Base-by-base conservation (phyloP, 257 asterid species). In the Anisodus acutangulus region DNA sequence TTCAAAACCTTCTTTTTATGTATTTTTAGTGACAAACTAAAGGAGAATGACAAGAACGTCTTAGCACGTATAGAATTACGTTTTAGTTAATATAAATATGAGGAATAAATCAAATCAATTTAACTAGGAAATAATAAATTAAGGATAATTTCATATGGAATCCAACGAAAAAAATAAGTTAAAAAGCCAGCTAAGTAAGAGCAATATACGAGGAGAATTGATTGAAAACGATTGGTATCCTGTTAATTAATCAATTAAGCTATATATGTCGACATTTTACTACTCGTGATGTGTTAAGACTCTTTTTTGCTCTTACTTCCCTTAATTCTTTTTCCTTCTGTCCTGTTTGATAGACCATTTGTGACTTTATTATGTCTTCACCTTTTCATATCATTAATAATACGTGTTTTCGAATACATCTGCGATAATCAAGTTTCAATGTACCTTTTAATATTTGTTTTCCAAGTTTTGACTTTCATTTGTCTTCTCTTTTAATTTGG, bases 341-440 rank as follows among this genome's bases (percentile, higher is more conserved):
- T 45, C 35, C 35, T 9, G 15, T 45, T 71, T n/a, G 19, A 62
- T 19, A 16, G 11, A 19, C 2, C 37, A 37, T 4, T 22, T n/a
- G 15, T 71, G 79, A 45, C 79, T 71, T 43, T 43, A 71, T 45
- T 45, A 71, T 71, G 79, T 71, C 79, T 71, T 17, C 79, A 71
- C 51, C 9, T 45, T 71, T 45, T 71, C 39, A 9, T 45, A 71
- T 45, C 79, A 45, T 45, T 71, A 71, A 45, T 41, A 41, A 41
- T 71, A 45, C 58, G 58, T 45, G 79, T 45, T 45, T 8, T 6
- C 58, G 35, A 43, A 71, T 71, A 71, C 12, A 45, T 71, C 22
- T 71, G 17, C 58, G 3, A n/a, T 45, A 71, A n/a, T 11, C 8
- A 71, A 45, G 10, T 45, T 13, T 6, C 5, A 43, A 11, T 45